A percentile compares a stretch with the other conserved stretches of the same genome.
phyloP scores from a whole-genome alignment of 345 rosid species.

The Eucalyptus marginata region DNA sequence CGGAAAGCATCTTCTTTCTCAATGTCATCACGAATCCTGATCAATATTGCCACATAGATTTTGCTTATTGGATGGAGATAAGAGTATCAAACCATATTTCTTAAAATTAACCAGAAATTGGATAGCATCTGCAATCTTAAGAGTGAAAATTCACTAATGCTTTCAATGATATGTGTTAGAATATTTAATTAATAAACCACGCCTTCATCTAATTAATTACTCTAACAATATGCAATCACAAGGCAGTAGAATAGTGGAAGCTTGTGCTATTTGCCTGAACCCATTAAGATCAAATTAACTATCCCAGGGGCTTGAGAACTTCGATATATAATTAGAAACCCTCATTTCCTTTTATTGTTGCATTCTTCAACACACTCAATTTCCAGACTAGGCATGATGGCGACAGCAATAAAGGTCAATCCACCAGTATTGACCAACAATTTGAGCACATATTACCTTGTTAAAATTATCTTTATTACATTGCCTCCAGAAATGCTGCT shows the following conservation, averaged over 20 bases:
- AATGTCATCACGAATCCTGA: slow-evolving; percentile 91
- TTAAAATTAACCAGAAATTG: neutral
- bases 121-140: neutral
- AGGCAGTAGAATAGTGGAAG: neutral
- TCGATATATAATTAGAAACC: neutral
- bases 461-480: neutral
- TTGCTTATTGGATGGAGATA: neutral
- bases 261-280: neutral
- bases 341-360: neutral
- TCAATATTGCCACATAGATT: neutral
- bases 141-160: neutral
- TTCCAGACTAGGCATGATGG: neutral
- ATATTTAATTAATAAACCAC: no score
- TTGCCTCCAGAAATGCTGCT: neutral
- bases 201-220: no score
- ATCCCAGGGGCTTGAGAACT: neutral
- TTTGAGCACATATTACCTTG: neutral
- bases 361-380: neutral
- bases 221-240: neutral
- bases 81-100: neutral
- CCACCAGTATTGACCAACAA: neutral
- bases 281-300: neutral
- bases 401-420: neutral
- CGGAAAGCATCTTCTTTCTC: slow-evolving; percentile 98
- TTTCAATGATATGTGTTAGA: neutral